Conservation (phyloP, 2,329 filamentous ascomycete species). For the Leptographium wingfieldii region DNA sequence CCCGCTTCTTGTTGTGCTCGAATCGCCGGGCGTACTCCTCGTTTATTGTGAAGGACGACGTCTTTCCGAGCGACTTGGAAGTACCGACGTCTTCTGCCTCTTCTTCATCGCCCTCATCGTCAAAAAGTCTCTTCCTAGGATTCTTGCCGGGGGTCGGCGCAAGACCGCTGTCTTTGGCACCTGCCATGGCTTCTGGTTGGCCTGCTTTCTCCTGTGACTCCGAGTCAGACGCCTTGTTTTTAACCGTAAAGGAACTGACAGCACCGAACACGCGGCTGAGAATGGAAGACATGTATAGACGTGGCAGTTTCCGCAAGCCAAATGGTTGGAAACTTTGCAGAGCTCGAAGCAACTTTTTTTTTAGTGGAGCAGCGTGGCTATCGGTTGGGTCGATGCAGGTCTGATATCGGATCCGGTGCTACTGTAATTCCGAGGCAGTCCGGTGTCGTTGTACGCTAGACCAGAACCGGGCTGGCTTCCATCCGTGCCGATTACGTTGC, state of each 20-base stretch:
- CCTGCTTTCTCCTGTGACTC: background rate
- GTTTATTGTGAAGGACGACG: conserved; percentile 61
- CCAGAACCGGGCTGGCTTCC: conserved; percentile 7
- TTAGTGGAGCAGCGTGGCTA: conserved; percentile 15
- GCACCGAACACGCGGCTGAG: background rate
- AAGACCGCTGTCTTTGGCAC: background rate
- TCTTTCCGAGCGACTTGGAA: conserved; percentile 20
- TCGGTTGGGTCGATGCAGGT: background rate
- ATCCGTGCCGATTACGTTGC: conserved; percentile 12
- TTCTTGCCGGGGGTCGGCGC: background rate
- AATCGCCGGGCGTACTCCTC: conserved; percentile 79
- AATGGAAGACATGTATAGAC: conserved; percentile 1
- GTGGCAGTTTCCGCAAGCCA: background rate
- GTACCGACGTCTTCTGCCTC: conserved; percentile 18
- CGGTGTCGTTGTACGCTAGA: background rate
- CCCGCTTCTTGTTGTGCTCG: conserved; percentile 94
- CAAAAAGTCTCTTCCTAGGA: conserved; percentile 37
- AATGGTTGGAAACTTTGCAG: background rate
- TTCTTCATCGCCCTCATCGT: conserved; percentile 35
- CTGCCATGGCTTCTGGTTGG: background rate
- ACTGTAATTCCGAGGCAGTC: background rate
- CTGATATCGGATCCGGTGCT: background rate
- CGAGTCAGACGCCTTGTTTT: background rate
- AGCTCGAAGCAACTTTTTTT: conserved; percentile 8
- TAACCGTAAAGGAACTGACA: background rate